Conservation (phyloP, 2,329 filamentous ascomycete species). For the Exutisphaerella laricina region DNA sequence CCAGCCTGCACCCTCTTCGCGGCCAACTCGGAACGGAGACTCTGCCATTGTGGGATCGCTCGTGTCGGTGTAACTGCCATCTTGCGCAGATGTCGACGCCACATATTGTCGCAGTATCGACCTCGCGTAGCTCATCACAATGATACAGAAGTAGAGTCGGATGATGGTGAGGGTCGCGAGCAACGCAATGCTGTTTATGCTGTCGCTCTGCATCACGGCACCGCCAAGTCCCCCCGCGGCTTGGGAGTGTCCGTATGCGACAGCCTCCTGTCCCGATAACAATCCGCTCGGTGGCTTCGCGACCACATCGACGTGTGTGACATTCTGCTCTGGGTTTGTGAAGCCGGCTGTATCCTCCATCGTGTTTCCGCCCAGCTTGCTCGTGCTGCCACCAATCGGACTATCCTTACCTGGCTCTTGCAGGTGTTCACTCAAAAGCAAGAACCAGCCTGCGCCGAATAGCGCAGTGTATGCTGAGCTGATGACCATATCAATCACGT, state of each 20-base stretch:
- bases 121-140: constrained; percentile 78
- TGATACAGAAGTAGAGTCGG: constrained; percentile 74
- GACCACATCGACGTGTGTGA: constrained; percentile 52
- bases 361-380: constrained; percentile 30
- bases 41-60: constrained; percentile 47
- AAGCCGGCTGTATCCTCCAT: constrained; percentile 62
- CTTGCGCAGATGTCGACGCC: constrained; percentile 33
- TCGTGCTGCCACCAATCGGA: constrained; percentile 39
- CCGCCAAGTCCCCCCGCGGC: constrained; percentile 49
- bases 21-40: constrained; percentile 64
- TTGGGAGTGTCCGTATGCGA: constrained; percentile 41
- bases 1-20: constrained; percentile 73
- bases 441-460: constrained; percentile 82
- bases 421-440: constrained; percentile 59
- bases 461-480: constrained; percentile 76
- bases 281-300: constrained; percentile 44
- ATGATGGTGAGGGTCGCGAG: constrained; percentile 69
- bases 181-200: constrained; percentile 69
- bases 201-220: constrained; percentile 60
- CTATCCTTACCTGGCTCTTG: constrained; percentile 32
- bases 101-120: constrained; percentile 68
- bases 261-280: constrained; percentile 47
- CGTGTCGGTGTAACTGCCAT: constrained; percentile 35
- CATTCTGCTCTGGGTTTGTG: constrained; percentile 55
- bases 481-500: constrained; percentile 73